phyloP scores from a whole-genome alignment of 1,284 basidiomycete species.

The Cerrena zonata region DNA sequence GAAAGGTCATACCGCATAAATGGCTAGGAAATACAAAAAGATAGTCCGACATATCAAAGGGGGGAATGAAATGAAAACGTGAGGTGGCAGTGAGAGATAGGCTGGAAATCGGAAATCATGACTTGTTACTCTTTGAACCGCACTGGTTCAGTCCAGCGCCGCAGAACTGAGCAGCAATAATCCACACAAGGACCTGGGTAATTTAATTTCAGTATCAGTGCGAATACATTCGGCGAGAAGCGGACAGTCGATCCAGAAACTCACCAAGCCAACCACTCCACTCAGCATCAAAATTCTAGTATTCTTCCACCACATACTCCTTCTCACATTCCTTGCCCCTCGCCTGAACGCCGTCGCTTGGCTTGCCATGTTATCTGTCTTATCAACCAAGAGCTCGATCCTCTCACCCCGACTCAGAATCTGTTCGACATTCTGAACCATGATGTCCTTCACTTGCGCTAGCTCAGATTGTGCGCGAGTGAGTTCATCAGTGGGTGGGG shows the following conservation, averaged over 20 bases:
- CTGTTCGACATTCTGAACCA: constrained; percentile 95
- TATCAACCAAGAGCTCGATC: constrained; percentile 93
- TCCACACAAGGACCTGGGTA: constrained; percentile 65
- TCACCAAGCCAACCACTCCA: constrained; percentile 69
- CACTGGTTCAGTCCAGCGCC: constrained; percentile 72
- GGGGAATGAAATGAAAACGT: too few relatives aligned
- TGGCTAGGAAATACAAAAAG: too few relatives aligned
- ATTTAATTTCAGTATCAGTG: constrained; percentile 11
- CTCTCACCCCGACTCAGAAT: constrained; percentile 91
- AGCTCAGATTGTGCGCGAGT: constrained; percentile 86
- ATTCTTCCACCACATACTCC: constrained; percentile 98
- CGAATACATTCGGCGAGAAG: too few relatives aligned
- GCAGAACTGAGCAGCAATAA: constrained; percentile 82
- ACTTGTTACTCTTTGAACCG: constrained; percentile 32
- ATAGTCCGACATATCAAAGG: too few relatives aligned
- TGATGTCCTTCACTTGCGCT: constrained; percentile 91
- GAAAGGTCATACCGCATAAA: too few relatives aligned
- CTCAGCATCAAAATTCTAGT: constrained; percentile 70
- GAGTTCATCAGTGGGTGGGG: constrained; percentile 89
- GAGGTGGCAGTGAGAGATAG: background rate
- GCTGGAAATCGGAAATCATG: constrained; percentile 5
- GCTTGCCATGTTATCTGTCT: constrained; percentile 92
- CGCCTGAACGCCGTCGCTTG: constrained; percentile 95
- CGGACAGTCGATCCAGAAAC: constrained; percentile 28
- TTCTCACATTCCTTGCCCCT: constrained; percentile 78